Evolutionary conservation across 2,329 filamentous ascomycete genomes (phyloP).

Genomic region (Phialophora tarda): DNA sequence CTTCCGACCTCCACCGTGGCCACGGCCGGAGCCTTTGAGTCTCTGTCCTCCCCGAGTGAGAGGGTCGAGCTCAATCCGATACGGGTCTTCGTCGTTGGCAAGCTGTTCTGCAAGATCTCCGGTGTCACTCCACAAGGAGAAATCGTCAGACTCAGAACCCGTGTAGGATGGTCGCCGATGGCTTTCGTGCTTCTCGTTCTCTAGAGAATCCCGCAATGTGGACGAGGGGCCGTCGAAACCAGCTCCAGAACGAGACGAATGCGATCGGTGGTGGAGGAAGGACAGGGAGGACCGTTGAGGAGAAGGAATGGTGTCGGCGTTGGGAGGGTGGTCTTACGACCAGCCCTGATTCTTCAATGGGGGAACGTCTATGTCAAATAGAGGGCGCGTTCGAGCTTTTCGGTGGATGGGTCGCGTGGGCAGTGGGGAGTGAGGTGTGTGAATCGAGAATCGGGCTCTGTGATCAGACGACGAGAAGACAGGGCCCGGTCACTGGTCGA

Average conservation of each 20-base stretch:
- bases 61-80: constrained; percentile 69
- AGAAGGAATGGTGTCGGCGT: constrained; percentile 81
- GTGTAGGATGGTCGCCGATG: constrained; percentile 59
- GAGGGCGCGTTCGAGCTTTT: constrained; percentile 19
- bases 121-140: constrained; percentile 89
- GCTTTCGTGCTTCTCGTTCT: constrained; percentile 53
- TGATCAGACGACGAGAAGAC: constrained; percentile 14
- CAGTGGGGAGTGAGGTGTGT: constrained; percentile 11
- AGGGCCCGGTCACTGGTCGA: constrained; percentile 29
- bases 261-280: constrained; percentile 84
- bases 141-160: constrained; percentile 64
- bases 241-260: constrained; percentile 53
- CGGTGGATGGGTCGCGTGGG: constrained; percentile 26
- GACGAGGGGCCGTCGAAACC: constrained; percentile 46
- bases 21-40: constrained; percentile 43
- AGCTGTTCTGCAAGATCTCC: constrained; percentile 93
- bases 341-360: constrained; percentile 57
- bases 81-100: constrained; percentile 79
- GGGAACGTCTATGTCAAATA: constrained; percentile 17
- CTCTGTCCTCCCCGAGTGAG: constrained; percentile 49
- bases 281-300: constrained; percentile 70
- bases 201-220: constrained; percentile 50
- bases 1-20: constrained; percentile 41
- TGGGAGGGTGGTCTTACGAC: constrained; percentile 73
- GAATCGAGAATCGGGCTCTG: constrained; percentile 21